These are phyloP conservation scores for Alternaria postmessia DNA, from an alignment of 2,329 filamentous ascomycete genomes.

Conservation along the genomic window DNA sequence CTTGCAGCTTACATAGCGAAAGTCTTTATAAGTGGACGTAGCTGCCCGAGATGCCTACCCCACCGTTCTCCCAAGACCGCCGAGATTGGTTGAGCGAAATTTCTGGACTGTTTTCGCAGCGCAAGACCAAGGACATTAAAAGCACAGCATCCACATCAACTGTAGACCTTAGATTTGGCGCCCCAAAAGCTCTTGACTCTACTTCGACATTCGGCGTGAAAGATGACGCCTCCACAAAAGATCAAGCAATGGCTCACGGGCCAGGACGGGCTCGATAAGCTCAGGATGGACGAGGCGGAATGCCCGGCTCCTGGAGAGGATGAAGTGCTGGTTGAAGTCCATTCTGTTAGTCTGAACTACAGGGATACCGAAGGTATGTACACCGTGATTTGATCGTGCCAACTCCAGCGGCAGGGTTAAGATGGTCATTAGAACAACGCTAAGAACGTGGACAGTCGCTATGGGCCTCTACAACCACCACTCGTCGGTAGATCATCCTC, in stretches of 20 bases:
- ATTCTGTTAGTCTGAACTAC: constrained; percentile 63
- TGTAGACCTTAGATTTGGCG: constrained; percentile 2
- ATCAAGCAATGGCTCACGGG: constrained; percentile 54
- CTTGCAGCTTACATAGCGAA: constrained; percentile 9
- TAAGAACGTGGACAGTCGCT: constrained; percentile 58
- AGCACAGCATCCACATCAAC: constrained; percentile 20
- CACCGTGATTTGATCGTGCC: background rate
- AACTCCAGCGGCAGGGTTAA: background rate
- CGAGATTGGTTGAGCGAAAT: constrained; percentile 48
- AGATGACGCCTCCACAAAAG: constrained; percentile 38
- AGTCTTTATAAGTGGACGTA: constrained; percentile 4
- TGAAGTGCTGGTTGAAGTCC: constrained; percentile 61
- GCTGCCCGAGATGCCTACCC: constrained; percentile 42
- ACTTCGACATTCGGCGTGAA: constrained; percentile 18
- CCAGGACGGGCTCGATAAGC: constrained; percentile 55
- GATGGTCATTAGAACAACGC: constrained; percentile 2
- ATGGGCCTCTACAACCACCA: constrained; percentile 74
- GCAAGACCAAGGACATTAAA: constrained; percentile 22
- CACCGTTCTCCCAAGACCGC: constrained; percentile 47
- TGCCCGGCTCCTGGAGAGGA: constrained; percentile 48
- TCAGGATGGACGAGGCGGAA: constrained; percentile 45
- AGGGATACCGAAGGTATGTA: constrained; percentile 58
- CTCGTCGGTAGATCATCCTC: constrained; percentile 57
- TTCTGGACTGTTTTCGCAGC: constrained; percentile 34
- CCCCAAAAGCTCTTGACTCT: constrained; percentile 18